These are phyloP conservation scores for Solanum lycopersicoides DNA, from an alignment of 257 asterid species.

Conservation along the genomic window DNA sequence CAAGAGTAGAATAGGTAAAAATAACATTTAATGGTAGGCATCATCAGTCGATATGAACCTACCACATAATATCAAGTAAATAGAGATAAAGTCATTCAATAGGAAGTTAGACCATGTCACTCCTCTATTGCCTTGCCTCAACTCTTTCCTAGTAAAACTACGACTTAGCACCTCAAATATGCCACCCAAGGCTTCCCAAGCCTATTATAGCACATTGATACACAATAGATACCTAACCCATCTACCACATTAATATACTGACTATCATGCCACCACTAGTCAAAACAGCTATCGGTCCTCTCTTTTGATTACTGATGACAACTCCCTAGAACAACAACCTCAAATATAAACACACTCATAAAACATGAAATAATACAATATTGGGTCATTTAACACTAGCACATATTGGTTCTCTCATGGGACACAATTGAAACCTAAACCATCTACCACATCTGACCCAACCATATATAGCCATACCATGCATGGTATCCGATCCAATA, in stretches of 20 bases:
- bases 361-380: too few species aligned
- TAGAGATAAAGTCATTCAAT: neutral
- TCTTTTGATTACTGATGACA: neutral
- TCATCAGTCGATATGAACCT: neutral
- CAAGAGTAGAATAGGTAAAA: neutral
- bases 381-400: neutral
- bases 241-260: neutral
- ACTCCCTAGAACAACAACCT: neutral
- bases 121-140: neutral
- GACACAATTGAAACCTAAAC: neutral
- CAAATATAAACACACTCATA: neutral
- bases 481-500: neutral
- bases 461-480: neutral
- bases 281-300: neutral
- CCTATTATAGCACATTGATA: too few species aligned
- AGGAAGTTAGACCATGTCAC: neutral
- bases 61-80: neutral
- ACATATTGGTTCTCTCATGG: neutral
- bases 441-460: neutral
- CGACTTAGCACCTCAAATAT: neutral
- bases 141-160: neutral
- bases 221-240: neutral
- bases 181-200: neutral
- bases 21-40: neutral
- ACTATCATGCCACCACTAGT: neutral